Conservation (phyloP, 2,329 filamentous ascomycete genomes). For the Talaromyces islandicus region DNA sequence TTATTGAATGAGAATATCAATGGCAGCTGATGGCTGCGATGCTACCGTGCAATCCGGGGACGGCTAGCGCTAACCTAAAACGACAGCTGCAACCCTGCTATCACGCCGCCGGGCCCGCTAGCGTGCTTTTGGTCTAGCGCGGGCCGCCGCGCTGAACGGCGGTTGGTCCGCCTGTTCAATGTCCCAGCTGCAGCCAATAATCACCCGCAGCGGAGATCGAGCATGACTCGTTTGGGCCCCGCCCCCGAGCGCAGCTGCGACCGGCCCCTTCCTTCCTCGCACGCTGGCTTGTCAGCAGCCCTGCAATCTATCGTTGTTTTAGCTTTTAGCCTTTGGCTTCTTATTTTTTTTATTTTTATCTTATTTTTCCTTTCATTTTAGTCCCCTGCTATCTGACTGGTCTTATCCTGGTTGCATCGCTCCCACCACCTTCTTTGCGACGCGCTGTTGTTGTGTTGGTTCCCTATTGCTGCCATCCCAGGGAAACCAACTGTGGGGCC, state of each 20-base stretch:
- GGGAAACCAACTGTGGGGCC: neutral
- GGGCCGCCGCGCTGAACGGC: neutral
- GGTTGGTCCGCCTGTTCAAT: neutral
- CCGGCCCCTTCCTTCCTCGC: neutral
- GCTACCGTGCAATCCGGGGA: slow-evolving; percentile 7
- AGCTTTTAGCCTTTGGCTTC: neutral
- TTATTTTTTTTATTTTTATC: neutral
- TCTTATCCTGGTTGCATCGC: neutral
- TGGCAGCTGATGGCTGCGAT: neutral
- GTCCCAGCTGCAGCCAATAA: neutral
- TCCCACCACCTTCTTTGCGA: neutral
- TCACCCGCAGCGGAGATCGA: neutral
- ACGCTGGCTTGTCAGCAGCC: neutral
- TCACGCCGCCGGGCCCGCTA: neutral
- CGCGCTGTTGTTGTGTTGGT: neutral
- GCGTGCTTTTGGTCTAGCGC: neutral
- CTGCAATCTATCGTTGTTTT: neutral
- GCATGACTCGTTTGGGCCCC: neutral
- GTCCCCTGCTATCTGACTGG: neutral
- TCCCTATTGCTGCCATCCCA: neutral
- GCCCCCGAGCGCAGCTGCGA: neutral
- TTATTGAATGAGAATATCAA: too few relatives aligned
- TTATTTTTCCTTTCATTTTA: neutral
- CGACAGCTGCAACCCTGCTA: slow-evolving; percentile 9
- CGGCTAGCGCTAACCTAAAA: neutral